Base-by-base conservation (phyloP, 257 asterid species). In the Rubia yunnanensis region DNA sequence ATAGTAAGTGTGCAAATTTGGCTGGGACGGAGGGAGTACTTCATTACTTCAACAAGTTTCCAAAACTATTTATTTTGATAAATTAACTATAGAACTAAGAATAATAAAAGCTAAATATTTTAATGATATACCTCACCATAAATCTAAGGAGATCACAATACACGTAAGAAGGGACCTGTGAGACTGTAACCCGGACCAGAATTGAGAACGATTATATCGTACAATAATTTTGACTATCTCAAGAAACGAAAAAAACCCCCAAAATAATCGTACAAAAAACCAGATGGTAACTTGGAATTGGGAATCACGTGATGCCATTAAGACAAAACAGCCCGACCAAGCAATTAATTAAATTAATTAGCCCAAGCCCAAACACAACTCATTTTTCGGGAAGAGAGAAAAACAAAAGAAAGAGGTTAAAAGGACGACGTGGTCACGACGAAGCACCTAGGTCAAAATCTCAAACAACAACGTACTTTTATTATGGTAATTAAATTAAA, bases 301-400 rank as follows among this genome's bases (percentile, higher is more conserved):
- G 82, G 77, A 76, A 79, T 78, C 86, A 81, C 81, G 81, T 81
- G 86, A 78, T 70, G 89, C 95, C 98, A 92, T 87, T 81, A 89
- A 87, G 89, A 85, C 92, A 87, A 89, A 89, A 83, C 94, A 80
- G 82, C 84, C 92, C 96, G 92, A 92, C 96, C 92, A 89, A 82
- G 82, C 81, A 74, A 80, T 75, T 82, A 77, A 78, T 75, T 44
- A 44, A 14, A 44, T 78, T 78, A 78, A 79, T 81, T 73, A 80
- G 70, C 82, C 79, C 81, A 79, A 82, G 77, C 73, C 53, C n/a
- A n/a, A n/a, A n/a, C n/a, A 20, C 54, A n/a, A 8, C 36, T 56
- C 7, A 28, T 57, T 48, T 27, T 52, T 5, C 10, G 28, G 56
- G 9, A 46, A 1, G 26, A 11, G 50, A 49, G 68, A 18, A 15